Percentiles rank a stretch among this genome's conserved stretches.
Evolutionary conservation across 1,284 basidiomycete species (phyloP).

Genomic region (Trichosporon asahii): DNA sequence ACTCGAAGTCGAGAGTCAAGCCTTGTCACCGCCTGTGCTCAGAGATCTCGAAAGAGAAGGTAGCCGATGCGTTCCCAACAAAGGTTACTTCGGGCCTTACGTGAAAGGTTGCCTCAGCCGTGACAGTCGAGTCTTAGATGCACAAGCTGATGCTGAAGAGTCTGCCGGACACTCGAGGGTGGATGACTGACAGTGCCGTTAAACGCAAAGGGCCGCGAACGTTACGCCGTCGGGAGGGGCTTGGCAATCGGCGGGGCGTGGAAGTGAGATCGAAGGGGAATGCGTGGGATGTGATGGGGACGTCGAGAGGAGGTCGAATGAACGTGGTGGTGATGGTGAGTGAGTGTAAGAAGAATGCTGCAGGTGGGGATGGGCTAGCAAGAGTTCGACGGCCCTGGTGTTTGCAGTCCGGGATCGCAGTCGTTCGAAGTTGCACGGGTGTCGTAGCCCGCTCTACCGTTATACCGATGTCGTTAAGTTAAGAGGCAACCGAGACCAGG

Average conservation of each 20-base stretch:
- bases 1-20: constrained; percentile 4
- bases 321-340: background rate
- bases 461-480: background rate
- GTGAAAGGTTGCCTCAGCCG: background rate
- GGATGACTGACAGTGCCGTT: background rate
- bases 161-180: background rate
- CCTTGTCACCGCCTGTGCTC: constrained; percentile 10
- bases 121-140: background rate
- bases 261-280: background rate
- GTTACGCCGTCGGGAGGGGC: background rate
- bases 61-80: constrained; percentile 5
- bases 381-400: background rate
- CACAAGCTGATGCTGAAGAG: background rate
- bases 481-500: background rate
- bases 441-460: background rate
- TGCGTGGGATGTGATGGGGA: constrained; percentile 1
- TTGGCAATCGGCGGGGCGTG: background rate
- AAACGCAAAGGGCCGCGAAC: background rate
- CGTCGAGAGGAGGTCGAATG: background rate
- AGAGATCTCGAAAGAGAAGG: constrained; percentile 5
- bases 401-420: constrained; percentile 7
- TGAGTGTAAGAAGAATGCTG: background rate
- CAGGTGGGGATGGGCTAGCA: background rate
- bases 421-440: constrained; percentile 6
- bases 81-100: constrained; percentile 1